A percentile compares a stretch with the other conserved stretches of the same genome.
These are phyloP conservation scores for Fusarium vanettenii DNA, from an alignment of 2,329 filamentous ascomycete species.

Conservation along the genomic window DNA sequence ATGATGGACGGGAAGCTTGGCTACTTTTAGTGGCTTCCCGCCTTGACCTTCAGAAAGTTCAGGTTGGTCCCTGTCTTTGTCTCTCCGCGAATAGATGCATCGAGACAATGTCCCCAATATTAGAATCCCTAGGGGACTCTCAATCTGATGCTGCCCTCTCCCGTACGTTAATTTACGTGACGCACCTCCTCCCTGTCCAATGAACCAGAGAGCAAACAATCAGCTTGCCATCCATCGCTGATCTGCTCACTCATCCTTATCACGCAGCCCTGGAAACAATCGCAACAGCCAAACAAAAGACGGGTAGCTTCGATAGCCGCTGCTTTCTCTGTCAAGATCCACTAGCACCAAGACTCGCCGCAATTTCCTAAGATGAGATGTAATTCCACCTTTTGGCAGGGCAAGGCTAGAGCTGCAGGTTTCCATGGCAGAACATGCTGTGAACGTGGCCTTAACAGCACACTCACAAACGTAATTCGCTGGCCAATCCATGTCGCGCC, in stretches of 20 bases:
- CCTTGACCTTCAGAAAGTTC: not conserved
- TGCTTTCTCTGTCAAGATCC: constrained; percentile 26
- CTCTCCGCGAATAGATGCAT: not conserved
- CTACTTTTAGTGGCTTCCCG: constrained; percentile 25
- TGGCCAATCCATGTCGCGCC: constrained; percentile 19
- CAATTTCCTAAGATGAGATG: constrained; percentile 47
- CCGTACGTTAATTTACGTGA: constrained; percentile 20
- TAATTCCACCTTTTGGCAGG: constrained; percentile 35
- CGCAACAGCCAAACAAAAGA: not conserved
- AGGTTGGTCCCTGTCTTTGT: not conserved
- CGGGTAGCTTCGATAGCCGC: constrained; percentile 29
- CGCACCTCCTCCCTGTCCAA: constrained; percentile 1
- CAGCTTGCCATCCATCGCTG: not conserved
- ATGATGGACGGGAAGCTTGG: constrained; percentile 22
- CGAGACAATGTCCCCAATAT: constrained; percentile 1
- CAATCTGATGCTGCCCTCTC: not conserved
- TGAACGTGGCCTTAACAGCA: constrained; percentile 33
- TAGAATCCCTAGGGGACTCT: constrained; percentile 9
- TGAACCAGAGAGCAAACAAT: not conserved
- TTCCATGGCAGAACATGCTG: constrained; percentile 17
- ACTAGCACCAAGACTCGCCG: constrained; percentile 27
- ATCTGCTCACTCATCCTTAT: not conserved
- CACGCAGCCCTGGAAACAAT: not conserved
- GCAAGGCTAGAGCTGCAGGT: constrained; percentile 22
- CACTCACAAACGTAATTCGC: not conserved